Conservation (phyloP, 345 rosid genomes). For the Hibiscus trionum region DNA sequence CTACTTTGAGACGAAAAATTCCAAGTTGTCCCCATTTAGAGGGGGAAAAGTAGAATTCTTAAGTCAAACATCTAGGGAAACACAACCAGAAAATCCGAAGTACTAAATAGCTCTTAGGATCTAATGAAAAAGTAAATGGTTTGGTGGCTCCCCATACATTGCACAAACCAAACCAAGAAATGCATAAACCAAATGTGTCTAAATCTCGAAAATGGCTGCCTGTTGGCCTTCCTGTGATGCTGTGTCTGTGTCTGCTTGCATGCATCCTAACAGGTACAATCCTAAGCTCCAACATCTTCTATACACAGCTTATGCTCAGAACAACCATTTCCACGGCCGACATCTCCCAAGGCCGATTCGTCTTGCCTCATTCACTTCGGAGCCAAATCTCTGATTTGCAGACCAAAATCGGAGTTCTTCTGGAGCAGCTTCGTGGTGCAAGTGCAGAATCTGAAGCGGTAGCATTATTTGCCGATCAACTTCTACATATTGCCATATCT, state of each 20-base stretch:
- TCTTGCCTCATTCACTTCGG: conserved; percentile 21
- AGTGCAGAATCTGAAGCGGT: conserved; percentile 18
- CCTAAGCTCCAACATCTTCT: conserved; percentile 23
- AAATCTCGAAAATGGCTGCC: conserved; percentile 26
- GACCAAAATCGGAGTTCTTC: conserved; percentile 28
- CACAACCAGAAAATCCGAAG: neutral
- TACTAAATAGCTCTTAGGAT: neutral
- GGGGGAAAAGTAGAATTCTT: neutral
- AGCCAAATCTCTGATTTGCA: conserved; percentile 35
- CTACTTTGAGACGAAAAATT: neutral
- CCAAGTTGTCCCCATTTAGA: neutral
- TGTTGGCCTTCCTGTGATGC: conserved; percentile 20
- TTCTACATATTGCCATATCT: conserved; percentile 33
- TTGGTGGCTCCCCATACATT: neutral
- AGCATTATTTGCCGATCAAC: conserved; percentile 36
- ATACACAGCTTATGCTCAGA: conserved; percentile 20
- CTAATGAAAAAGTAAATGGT: neutral
- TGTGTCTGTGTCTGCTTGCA: conserved; percentile 24
- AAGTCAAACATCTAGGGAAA: conserved; percentile 17
- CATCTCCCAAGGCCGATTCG: neutral
- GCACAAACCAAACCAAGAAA: neutral
- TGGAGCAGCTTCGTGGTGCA: conserved; percentile 31
- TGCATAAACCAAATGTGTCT: conserved; percentile 7
- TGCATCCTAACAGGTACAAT: conserved; percentile 21
- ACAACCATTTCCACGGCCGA: neutral